Evolutionary conservation across 768 basidiomycete genomes (phyloP).

Genomic region (Fibroporia radiculosa): DNA sequence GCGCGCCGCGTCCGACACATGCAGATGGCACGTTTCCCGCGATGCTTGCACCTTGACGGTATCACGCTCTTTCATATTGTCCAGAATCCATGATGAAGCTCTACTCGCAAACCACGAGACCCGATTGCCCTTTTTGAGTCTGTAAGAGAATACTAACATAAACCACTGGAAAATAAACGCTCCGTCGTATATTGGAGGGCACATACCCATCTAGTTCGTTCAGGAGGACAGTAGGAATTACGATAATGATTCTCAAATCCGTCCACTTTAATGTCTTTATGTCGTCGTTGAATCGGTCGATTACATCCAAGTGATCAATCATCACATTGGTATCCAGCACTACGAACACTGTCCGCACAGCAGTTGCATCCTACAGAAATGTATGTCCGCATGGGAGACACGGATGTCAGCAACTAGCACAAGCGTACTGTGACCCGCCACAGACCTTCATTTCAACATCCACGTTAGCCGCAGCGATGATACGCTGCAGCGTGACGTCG

Average conservation of each 20-base stretch:
- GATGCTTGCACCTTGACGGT: slow-evolving; percentile 24
- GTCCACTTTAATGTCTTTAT: slow-evolving; percentile 37
- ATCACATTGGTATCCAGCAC: slow-evolving; percentile 79
- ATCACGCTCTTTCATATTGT: slow-evolving; percentile 21
- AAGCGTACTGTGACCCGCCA: background rate
- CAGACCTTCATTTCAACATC: slow-evolving; percentile 73
- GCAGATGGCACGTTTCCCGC: slow-evolving; percentile 16
- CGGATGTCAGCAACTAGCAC: background rate
- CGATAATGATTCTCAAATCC: slow-evolving; percentile 51
- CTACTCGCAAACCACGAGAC: slow-evolving; percentile 60
- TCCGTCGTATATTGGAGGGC: too few species aligned
- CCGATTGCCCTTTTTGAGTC: slow-evolving; percentile 32
- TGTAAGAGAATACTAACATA: slow-evolving; percentile 8
- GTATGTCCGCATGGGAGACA: background rate
- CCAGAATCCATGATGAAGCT: slow-evolving; percentile 28
- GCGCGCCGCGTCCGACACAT: slow-evolving; percentile 5
- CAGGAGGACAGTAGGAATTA: slow-evolving; percentile 71
- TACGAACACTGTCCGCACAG: slow-evolving; percentile 29
- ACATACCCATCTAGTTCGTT: slow-evolving; percentile 69
- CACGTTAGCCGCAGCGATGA: slow-evolving; percentile 49
- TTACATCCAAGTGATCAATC: slow-evolving; percentile 53
- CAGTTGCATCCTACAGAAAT: slow-evolving; percentile 12
- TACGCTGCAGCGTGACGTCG: slow-evolving; percentile 37
- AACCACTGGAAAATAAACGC: slow-evolving; percentile 1
- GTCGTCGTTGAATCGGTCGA: slow-evolving; percentile 59